These are phyloP conservation scores for Phaeotremella skinneri DNA, from an alignment of 768 basidiomycete species.

Conservation along the genomic window DNA sequence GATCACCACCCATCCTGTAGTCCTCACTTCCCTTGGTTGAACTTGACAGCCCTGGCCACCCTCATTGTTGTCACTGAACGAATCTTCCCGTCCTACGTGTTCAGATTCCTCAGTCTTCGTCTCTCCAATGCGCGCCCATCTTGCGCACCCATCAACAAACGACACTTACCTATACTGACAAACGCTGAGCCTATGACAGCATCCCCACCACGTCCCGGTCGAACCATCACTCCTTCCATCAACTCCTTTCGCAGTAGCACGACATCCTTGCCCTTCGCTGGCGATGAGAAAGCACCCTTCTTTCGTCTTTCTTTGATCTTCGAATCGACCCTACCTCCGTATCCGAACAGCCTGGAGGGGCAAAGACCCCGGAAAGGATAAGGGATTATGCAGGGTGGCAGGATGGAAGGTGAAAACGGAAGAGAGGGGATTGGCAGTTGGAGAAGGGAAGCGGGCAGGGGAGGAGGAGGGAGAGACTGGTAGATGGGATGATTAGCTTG, in stretches of 20 bases:
- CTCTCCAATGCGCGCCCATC: no score
- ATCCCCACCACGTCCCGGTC: slow-evolving; percentile 20
- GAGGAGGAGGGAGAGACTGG: slow-evolving; percentile 42
- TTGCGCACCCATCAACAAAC: not conserved
- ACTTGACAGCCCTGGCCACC: slow-evolving; percentile 12
- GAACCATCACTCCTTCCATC: slow-evolving; percentile 43
- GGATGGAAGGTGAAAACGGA: slow-evolving; percentile 8
- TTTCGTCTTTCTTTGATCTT: slow-evolving; percentile 23
- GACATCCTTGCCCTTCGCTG: slow-evolving; percentile 31
- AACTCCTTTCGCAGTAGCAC: slow-evolving; percentile 38
- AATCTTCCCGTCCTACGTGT: slow-evolving; percentile 46
- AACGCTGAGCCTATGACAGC: slow-evolving; percentile 31
- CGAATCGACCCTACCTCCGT: slow-evolving; percentile 13
- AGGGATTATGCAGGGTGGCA: slow-evolving; percentile 40
- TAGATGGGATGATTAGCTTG: not conserved
- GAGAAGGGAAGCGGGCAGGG: slow-evolving; percentile 16
- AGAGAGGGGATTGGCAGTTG: slow-evolving; percentile 17
- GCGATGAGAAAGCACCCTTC: slow-evolving; percentile 21
- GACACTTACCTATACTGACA: slow-evolving; percentile 42
- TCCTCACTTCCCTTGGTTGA: slow-evolving; percentile 44
- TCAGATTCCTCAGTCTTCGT: no score
- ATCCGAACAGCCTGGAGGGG: slow-evolving; percentile 35
- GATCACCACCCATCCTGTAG: slow-evolving; percentile 50
- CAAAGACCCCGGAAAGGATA: slow-evolving; percentile 40
- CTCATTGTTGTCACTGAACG: slow-evolving; percentile 21